A percentile compares a stretch with the other conserved stretches of the same genome.
Evolutionary conservation across 2,329 filamentous ascomycete species (phyloP).

Genomic region (Madurella fahalii): DNA sequence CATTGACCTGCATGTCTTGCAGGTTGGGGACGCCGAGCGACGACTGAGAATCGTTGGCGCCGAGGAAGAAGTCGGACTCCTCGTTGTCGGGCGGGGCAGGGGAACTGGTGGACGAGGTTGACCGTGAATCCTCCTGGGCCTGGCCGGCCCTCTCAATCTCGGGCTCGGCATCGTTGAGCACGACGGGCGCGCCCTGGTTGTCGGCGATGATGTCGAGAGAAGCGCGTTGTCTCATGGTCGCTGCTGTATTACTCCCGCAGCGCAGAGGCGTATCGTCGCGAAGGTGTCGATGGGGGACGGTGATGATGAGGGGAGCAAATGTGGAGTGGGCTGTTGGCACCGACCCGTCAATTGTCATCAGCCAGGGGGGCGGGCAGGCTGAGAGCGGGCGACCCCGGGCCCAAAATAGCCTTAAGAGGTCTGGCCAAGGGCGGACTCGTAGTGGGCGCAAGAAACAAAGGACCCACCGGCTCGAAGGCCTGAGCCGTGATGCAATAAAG

Average conservation of each 20-base stretch:
- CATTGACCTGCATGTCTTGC: conserved; percentile 66
- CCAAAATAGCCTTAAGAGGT: conserved; percentile 20
- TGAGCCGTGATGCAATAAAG: background rate
- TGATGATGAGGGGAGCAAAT: conserved; percentile 11
- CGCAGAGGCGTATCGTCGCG: conserved; percentile 8
- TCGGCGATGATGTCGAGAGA: conserved; percentile 23
- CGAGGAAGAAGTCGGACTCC: conserved; percentile 89
- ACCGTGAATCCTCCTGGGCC: conserved; percentile 50
- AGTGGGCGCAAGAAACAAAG: background rate
- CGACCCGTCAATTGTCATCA: conserved; percentile 18
- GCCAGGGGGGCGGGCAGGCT: conserved; percentile 17
- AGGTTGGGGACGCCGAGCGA: conserved; percentile 79
- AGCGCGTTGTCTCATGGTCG: conserved; percentile 22
- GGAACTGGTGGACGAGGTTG: conserved; percentile 68
- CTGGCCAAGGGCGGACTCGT: background rate
- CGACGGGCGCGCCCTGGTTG: conserved; percentile 6
- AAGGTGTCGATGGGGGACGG: background rate
- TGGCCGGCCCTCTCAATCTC: conserved; percentile 31
- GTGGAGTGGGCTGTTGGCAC: conserved; percentile 21
- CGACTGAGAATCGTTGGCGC: conserved; percentile 87
- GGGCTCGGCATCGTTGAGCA: conserved; percentile 19
- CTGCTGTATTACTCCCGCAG: conserved; percentile 10
- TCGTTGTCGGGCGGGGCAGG: conserved; percentile 75
- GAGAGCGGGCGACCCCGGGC: conserved; percentile 11
- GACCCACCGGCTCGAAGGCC: background rate